Evolutionary conservation across 768 basidiomycete species (phyloP).

Genomic region (Tephrocybe sp.): DNA sequence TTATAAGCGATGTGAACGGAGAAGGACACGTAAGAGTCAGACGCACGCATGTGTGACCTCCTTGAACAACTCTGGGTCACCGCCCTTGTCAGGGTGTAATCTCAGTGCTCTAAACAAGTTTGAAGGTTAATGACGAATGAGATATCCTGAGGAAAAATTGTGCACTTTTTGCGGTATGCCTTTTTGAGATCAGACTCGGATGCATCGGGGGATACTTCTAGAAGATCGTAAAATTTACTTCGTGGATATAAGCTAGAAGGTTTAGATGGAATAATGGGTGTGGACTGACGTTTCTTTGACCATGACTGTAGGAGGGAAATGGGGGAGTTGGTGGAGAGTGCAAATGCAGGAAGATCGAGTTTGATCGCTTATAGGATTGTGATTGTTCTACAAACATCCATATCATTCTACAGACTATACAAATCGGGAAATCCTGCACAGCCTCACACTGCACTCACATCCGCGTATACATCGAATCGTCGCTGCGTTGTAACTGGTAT

Average conservation of each 20-base stretch:
- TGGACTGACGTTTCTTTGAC: slow-evolving; percentile 65
- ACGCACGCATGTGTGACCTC: slow-evolving; percentile 94
- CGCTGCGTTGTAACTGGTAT: slow-evolving; percentile 93
- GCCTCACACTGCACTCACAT: slow-evolving; percentile 45
- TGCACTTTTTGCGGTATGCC: slow-evolving; percentile 90
- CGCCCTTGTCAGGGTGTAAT: slow-evolving; percentile 91
- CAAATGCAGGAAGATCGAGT: slow-evolving; percentile 8
- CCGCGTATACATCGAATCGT: slow-evolving; percentile 88
- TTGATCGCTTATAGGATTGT: slow-evolving; percentile 30
- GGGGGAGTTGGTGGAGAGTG: slow-evolving; percentile 16
- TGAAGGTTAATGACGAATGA: slow-evolving; percentile 6
- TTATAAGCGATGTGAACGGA: slow-evolving; percentile 3
- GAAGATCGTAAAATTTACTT: slow-evolving; percentile 91
- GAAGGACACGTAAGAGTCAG: slow-evolving; percentile 4
- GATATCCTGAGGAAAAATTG: slow-evolving; percentile 1
- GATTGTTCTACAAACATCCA: slow-evolving; percentile 46
- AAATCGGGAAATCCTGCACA: slow-evolving; percentile 31
- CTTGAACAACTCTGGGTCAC: slow-evolving; percentile 96
- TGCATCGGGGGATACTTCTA: slow-evolving; percentile 78
- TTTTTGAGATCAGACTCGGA: slow-evolving; percentile 89
- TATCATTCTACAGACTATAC: slow-evolving; percentile 35
- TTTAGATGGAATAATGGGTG: background rate
- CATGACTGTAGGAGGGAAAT: slow-evolving; percentile 38
- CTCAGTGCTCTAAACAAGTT: slow-evolving; percentile 62
- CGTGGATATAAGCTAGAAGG: slow-evolving; percentile 2